Evolutionary conservation across 2,329 filamentous ascomycete genomes (phyloP).

Genomic region (Drechslerella coelobrocha): DNA sequence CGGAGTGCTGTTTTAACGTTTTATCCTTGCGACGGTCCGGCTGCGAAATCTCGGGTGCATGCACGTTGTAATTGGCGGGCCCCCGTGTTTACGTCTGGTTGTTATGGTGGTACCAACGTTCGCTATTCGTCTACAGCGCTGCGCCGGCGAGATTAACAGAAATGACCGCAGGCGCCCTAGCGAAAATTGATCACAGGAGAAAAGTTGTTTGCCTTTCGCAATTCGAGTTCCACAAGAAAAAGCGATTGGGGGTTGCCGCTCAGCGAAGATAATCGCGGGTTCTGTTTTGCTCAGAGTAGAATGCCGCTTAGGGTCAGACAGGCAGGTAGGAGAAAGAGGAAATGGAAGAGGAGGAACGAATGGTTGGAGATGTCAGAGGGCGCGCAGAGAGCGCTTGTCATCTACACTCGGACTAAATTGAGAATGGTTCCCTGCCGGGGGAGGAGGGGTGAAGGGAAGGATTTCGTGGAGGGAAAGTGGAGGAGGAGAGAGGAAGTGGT

Average conservation of each 20-base stretch:
- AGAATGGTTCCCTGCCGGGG: slow-evolving; percentile 1
- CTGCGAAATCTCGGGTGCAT: neutral
- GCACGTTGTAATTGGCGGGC: neutral
- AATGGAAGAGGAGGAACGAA: neutral
- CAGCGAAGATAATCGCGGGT: neutral
- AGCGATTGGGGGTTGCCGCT: neutral
- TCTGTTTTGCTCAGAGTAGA: neutral
- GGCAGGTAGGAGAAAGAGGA: neutral
- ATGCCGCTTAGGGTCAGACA: neutral
- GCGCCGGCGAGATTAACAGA: neutral
- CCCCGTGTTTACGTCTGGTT: slow-evolving; percentile 36
- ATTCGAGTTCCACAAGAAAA: slow-evolving; percentile 19
- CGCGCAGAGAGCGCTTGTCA: neutral
- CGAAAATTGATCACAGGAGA: neutral
- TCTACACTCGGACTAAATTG: neutral
- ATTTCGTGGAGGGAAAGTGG: slow-evolving; percentile 8
- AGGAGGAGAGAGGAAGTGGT: slow-evolving; percentile 32
- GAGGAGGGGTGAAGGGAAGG: slow-evolving; percentile 3
- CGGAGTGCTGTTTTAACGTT: neutral
- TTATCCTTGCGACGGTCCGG: neutral
- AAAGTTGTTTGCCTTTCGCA: slow-evolving; percentile 8
- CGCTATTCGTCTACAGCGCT: neutral
- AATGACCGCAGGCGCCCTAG: neutral
- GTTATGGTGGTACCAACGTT: slow-evolving; percentile 35
- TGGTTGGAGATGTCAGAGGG: neutral